Base-by-base conservation (phyloP, 768 basidiomycete genomes). In the Crepidotus variabilis region DNA sequence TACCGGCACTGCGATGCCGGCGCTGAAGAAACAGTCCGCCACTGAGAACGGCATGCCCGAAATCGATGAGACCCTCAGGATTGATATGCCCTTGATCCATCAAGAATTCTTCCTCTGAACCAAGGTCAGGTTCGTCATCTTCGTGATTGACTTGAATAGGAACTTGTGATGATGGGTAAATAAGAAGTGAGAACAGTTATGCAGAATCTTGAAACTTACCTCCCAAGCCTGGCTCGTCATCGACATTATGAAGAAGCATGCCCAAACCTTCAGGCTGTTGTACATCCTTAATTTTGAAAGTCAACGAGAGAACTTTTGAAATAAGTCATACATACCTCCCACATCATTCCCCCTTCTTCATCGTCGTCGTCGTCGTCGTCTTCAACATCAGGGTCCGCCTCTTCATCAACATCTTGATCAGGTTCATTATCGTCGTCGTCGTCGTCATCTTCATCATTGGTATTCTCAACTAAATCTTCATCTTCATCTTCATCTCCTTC, bases 401-500 rank as follows among this genome's bases (percentile, higher is more conserved):
- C 68, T 24, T 69, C 68, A 47, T 67, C 66, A 20, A 63, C 66
- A 10, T 78, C 72, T 75, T 82, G 61, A 78, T 82, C 79, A 16
- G 74, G 73, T 58, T 76, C 81, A 10, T 78, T 80, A 13, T 77
- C 77, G 11, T 78, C 78, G 11, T 78, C 81, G 14, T 68, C 72
- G 14, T 78, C 79, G 7, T 76, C 78, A 1, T 79, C 79, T 24
- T 84, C 82, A 1, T 75, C 77, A 22, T 78, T 76, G 18, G 78
- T 74, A 55, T 75, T 75, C 57, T 80, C 78, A 23, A 79, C 78
- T 18, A 84, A 58, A 50, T 85, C 88, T 43, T 86, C 86, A 33
- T 86, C 88, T 43, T 86, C 86, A 33, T 86, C 87, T 28, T 86
- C 86, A n/a, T 85, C 86, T 24, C 74, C 82, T 47, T 84, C 82